phyloP scores from a whole-genome alignment of 2,329 filamentous ascomycete genomes.

The Clonostachys chloroleuca region DNA sequence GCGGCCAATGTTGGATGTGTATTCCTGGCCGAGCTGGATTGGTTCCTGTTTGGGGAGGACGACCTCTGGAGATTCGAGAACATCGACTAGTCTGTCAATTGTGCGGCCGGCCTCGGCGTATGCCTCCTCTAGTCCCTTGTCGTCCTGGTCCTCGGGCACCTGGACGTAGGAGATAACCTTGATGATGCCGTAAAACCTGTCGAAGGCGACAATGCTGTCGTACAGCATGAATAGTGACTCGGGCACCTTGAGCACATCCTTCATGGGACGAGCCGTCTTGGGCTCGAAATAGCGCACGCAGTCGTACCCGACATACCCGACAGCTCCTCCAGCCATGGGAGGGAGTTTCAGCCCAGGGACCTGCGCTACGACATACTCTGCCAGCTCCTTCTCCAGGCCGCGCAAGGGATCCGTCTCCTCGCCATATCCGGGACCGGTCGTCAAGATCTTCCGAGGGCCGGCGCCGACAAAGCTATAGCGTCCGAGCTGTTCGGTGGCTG shows the following conservation, averaged over 20 bases:
- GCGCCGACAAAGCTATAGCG: conserved; percentile 94
- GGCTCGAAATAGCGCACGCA: conserved; percentile 98
- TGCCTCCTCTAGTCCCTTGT: conserved; percentile 46
- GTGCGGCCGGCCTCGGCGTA: conserved; percentile 64
- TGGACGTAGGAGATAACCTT: conserved; percentile 90
- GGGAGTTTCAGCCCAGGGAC: conserved; percentile 81
- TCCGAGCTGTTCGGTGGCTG: conserved; percentile 88
- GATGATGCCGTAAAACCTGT: conserved; percentile 89
- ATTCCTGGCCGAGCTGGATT: conserved; percentile 70
- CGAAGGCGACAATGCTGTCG: conserved; percentile 89
- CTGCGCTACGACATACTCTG: conserved; percentile 72
- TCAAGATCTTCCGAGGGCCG: conserved; percentile 73
- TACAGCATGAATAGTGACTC: conserved; percentile 97
- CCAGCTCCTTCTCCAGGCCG: conserved; percentile 74
- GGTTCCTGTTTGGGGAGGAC: conserved; percentile 73
- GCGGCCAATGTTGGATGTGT: conserved; percentile 87
- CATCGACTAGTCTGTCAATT: conserved; percentile 64
- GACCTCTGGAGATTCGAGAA: conserved; percentile 69
- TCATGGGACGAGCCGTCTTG: conserved; percentile 83
- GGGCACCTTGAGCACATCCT: conserved; percentile 83
- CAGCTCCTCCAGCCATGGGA: conserved; percentile 83
- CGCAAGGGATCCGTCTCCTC: conserved; percentile 81
- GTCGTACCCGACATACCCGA: conserved; percentile 96
- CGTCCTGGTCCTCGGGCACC: conserved; percentile 51
- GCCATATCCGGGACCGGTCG: conserved; percentile 84